Evolutionary conservation across 2,329 filamentous ascomycete species (phyloP), one percentile per base, ranked within the genome.

Genomic region (Neopestalotiopsis sp.): DNA sequence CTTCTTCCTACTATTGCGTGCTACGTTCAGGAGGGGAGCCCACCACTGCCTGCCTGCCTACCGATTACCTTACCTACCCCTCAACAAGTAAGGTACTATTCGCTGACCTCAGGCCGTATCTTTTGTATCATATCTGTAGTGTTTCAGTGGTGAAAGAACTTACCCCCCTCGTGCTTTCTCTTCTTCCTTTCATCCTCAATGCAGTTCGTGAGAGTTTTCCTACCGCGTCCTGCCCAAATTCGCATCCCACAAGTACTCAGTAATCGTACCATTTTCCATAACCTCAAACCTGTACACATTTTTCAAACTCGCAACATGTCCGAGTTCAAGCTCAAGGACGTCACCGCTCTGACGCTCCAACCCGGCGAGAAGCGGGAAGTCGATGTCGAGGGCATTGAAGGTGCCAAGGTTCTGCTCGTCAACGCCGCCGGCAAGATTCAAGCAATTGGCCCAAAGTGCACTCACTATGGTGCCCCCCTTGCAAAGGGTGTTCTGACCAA

Each of bases 391-490:
- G 96, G 95, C 24, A 86, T 99, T 58, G 91, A 95, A 68, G 90
- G 88, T 49, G 94, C 90, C 71, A 98, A 98, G 81, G 91, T 99
- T 2, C 85, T 99, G 4, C 86, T 99, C 4, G 85, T 96, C 72
- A 97, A 97, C 77, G 86, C 91, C 12, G 90, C 90, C 67, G 92
- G 91, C 73, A 89, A 92, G 74, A 84, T 95, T 17, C 91, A 95
- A 78, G 96, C 95, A 38, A 81, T 97, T 45, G 94, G 93, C 45
- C 84, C 94, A 52, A 96, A 92, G 74, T 99, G 96, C 79, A 92
- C 90, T 10, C 95, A 98, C 82, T 98, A 97, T 78, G 95, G 96
- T 42, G 96, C 95, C 56, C 96, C 96, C 14, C 83, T 99, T 72
- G 89, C 90, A 66, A 94, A 95, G 74, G 96, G 96, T 67, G 91